Conservation (phyloP, 2,329 filamentous ascomycete species). For the Fusarium torulosum region DNA sequence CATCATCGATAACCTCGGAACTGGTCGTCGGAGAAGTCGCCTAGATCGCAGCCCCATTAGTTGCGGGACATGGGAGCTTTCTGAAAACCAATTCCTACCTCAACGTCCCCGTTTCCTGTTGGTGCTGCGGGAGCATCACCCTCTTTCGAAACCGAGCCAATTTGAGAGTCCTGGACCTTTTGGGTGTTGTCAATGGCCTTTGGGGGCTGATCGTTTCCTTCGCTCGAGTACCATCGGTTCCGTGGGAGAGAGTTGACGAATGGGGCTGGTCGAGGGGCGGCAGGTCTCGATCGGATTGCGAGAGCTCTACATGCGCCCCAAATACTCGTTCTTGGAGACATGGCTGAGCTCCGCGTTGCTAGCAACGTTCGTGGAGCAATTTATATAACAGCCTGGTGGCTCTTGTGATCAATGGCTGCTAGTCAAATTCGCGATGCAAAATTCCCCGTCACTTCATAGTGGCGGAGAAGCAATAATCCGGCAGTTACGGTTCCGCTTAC, state of each 20-base stretch:
- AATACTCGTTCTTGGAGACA: constrained; percentile 52
- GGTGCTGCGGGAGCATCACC: constrained; percentile 1
- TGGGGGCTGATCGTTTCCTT: constrained; percentile 48
- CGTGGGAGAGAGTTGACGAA: constrained; percentile 42
- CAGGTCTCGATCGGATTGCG: constrained; percentile 49
- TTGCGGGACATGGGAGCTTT: constrained; percentile 20
- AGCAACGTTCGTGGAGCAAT: constrained; percentile 45
- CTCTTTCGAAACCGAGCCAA: constrained; percentile 12
- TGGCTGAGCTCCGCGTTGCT: constrained; percentile 50
- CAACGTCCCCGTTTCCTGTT: constrained; percentile 21
- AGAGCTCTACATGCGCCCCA: constrained; percentile 54
- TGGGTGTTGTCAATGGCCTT: constrained; percentile 41
- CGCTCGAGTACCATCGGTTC: constrained; percentile 51
- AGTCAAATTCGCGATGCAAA: constrained; percentile 46
- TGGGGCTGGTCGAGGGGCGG: constrained; percentile 41
- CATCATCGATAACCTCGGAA: constrained; percentile 52
- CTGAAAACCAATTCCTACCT: constrained; percentile 44
- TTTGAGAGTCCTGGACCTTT: constrained; percentile 22
- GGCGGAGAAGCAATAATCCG: constrained; percentile 44
- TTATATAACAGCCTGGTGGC: constrained; percentile 41
- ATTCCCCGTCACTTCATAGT: constrained; percentile 37
- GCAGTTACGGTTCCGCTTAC: constrained; percentile 24
- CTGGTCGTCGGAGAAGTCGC: constrained; percentile 14
- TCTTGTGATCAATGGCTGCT: constrained; percentile 41
- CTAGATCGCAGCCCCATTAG: constrained; percentile 39